A percentile compares a stretch with the other conserved stretches of the same genome.
Conservation (phyloP, 768 basidiomycete genomes). For the Lactifluus hygrophoroides region DNA sequence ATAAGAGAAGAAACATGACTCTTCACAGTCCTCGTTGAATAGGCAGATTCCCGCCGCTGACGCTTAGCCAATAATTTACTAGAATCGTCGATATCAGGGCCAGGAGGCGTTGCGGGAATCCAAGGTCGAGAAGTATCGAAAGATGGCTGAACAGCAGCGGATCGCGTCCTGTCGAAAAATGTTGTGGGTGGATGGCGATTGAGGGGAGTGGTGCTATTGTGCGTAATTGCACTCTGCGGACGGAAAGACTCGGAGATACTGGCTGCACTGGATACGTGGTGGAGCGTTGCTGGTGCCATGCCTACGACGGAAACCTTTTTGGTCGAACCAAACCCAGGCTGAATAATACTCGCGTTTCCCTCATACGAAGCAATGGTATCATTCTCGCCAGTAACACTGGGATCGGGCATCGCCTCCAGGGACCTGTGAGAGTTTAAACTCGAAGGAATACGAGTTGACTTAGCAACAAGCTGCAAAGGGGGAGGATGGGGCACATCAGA, state of each 20-base stretch:
- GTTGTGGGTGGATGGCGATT: not conserved
- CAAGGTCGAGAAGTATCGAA: not conserved
- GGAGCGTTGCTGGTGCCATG: constrained; percentile 29
- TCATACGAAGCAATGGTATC: constrained; percentile 14
- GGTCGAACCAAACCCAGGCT: constrained; percentile 17
- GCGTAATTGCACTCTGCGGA: constrained; percentile 2
- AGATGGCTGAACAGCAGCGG: not conserved
- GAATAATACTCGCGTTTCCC: not conserved
- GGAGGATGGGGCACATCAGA: constrained; percentile 49
- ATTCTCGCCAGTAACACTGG: not conserved
- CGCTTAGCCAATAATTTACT: not conserved
- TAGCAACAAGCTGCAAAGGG: constrained; percentile 12
- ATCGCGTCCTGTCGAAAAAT: not conserved
- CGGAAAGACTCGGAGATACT: not conserved
- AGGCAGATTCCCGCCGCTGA: constrained; percentile 32
- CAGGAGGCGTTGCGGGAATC: not conserved
- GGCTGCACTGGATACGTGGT: constrained; percentile 16
- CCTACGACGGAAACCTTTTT: constrained; percentile 28
- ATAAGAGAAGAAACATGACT: constrained; percentile 45
- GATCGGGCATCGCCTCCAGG: not conserved
- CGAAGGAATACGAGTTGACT: constrained; percentile 12
- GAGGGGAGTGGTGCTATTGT: constrained; percentile 7
- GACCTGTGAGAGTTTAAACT: not conserved
- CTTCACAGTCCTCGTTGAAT: constrained; percentile 33
- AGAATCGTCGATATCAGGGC: not conserved